A percentile compares a stretch with the other conserved stretches of the same genome.
Evolutionary conservation across 2,329 filamentous ascomycete genomes (phyloP).

Genomic region (Ophiostoma angusticollis): DNA sequence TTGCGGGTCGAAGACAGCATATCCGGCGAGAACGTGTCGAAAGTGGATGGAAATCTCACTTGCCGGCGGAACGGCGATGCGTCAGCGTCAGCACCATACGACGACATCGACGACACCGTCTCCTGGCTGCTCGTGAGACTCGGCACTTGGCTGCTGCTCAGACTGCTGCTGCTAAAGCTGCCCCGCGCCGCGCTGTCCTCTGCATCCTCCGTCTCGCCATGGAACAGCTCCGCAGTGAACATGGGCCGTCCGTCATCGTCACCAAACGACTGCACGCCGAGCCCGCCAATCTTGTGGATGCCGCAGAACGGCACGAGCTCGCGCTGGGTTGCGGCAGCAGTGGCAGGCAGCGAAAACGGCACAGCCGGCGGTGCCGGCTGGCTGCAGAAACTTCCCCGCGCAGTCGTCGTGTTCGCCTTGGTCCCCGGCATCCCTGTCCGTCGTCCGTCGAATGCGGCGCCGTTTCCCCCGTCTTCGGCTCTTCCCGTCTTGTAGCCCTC

Average conservation of each 20-base stretch:
- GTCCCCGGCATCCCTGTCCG: neutral
- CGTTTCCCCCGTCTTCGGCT: conserved; percentile 25
- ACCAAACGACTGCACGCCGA: conserved; percentile 51
- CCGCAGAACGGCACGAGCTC: conserved; percentile 75
- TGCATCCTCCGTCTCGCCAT: conserved; percentile 12
- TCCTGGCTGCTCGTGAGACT: conserved; percentile 43
- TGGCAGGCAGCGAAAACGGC: conserved; percentile 6
- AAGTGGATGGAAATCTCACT: neutral
- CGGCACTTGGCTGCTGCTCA: too few relatives aligned
- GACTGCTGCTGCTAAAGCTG: too few relatives aligned
- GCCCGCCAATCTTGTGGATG: conserved; percentile 60
- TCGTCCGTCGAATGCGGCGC: too few relatives aligned
- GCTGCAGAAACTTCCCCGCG: neutral
- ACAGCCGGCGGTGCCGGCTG: neutral
- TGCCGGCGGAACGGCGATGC: conserved; percentile 10
- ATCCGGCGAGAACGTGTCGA: too few relatives aligned
- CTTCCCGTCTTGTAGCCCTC: conserved; percentile 85
- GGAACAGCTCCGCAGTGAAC: conserved; percentile 8
- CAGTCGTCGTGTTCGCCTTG: neutral
- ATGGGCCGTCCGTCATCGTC: conserved; percentile 17
- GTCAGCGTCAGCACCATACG: neutral
- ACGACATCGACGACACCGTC: conserved; percentile 28
- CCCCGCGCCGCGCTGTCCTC: conserved; percentile 29
- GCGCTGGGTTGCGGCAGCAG: conserved; percentile 20
- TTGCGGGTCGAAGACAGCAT: conserved; percentile 32